Evolutionary conservation across 139 green algal genomes (phyloP).

Genomic region (Ulvella scutata): DNA sequence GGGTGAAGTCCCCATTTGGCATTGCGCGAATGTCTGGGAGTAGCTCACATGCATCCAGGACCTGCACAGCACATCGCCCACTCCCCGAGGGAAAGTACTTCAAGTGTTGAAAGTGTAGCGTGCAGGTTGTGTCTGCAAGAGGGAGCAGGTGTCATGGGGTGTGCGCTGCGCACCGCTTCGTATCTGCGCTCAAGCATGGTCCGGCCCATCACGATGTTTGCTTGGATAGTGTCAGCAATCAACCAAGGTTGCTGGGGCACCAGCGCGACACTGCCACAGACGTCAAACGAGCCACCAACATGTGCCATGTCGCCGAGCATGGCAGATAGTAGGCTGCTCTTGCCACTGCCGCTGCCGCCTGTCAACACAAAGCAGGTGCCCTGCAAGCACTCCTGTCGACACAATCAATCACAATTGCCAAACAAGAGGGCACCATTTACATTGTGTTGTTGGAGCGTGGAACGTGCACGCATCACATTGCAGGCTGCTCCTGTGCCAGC

Average conservation of each 20-base stretch:
- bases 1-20: constrained; percentile 29
- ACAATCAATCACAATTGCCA: background rate
- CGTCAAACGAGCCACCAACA: background rate
- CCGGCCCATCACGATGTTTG: constrained; percentile 10
- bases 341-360: constrained; percentile 3
- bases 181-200: background rate
- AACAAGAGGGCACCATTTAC: too few species aligned
- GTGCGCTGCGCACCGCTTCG: background rate
- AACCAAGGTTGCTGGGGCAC: constrained; percentile 8
- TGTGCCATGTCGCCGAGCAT: constrained; percentile 6
- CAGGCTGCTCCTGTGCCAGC: too few species aligned
- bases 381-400: background rate
- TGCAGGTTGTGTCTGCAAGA: too few species aligned
- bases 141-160: background rate
- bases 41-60: constrained; percentile 41
- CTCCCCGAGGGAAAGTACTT: background rate
- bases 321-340: constrained; percentile 6
- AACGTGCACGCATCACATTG: too few species aligned
- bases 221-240: background rate
- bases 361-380: constrained; percentile 8
- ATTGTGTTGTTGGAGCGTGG: too few species aligned
- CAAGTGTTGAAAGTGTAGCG: background rate
- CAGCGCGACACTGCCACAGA: background rate
- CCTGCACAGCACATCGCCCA: constrained; percentile 14
- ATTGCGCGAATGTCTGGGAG: constrained; percentile 33